These are phyloP conservation scores for Sugiyamaella pinicola DNA, from an alignment of 1,139 yeast species.

Conservation along the genomic window DNA sequence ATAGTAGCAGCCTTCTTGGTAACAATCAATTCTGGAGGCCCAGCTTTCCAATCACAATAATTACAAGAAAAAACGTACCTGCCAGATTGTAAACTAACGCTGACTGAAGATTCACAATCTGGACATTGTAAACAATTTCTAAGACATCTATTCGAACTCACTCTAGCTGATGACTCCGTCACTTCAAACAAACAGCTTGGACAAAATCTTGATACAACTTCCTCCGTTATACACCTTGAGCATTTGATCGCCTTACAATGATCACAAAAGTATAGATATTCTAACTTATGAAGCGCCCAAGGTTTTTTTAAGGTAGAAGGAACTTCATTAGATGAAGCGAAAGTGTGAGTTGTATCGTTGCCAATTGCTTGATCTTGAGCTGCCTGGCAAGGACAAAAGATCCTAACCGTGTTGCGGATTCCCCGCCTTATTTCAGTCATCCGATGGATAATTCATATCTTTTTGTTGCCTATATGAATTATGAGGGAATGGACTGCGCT, in stretches of 20 bases:
- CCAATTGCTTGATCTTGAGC: neutral
- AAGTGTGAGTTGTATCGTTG: constrained; percentile 12
- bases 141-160: constrained; percentile 32
- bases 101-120: constrained; percentile 27
- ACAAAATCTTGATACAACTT: constrained; percentile 35
- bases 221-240: constrained; percentile 35
- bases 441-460: neutral
- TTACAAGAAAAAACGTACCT: constrained; percentile 30
- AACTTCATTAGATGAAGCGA: neutral
- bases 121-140: constrained; percentile 39
- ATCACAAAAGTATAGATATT: constrained; percentile 37
- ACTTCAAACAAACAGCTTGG: constrained; percentile 38
- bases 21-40: constrained; percentile 10
- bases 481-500: no score
- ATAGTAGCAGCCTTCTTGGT: constrained; percentile 23
- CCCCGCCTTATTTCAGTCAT: neutral
- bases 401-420: constrained; percentile 9
- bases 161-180: constrained; percentile 32
- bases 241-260: constrained; percentile 34
- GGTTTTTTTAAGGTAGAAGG: constrained; percentile 23
- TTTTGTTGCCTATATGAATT: no score
- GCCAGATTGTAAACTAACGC: neutral
- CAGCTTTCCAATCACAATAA: constrained; percentile 31
- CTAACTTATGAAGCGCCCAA: constrained; percentile 25
- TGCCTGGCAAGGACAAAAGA: constrained; percentile 28